Percentiles rank a stretch among this genome's conserved stretches.
Conservation (phyloP, 2,329 filamentous ascomycete species). For the Pleoardoris graminearum region DNA sequence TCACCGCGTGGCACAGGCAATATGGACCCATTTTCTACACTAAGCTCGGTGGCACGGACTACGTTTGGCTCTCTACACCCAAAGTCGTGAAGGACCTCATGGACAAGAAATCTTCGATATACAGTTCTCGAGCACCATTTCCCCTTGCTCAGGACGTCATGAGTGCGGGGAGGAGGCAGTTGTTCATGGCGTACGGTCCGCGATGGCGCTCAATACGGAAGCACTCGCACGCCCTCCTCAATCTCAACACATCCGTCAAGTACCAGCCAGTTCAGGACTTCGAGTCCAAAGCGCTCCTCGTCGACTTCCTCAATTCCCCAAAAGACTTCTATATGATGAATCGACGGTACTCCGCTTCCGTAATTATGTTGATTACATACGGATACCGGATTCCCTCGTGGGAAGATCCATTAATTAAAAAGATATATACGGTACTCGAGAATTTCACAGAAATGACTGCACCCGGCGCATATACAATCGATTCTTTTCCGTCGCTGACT, state of each 20-base stretch:
- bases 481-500: conserved; percentile 35
- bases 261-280: conserved; percentile 52
- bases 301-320: conserved; percentile 46
- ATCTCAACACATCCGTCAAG: conserved; percentile 32
- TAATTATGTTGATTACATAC: conserved; percentile 42
- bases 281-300: conserved; percentile 52
- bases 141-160: conserved; percentile 47
- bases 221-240: conserved; percentile 38
- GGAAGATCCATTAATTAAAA: conserved; percentile 37
- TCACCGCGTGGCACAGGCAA: conserved; percentile 39
- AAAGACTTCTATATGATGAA: conserved; percentile 39
- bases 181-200: conserved; percentile 49
- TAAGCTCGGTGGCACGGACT: conserved; percentile 47
- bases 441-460: conserved; percentile 40
- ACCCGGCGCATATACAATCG: conserved; percentile 33
- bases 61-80: conserved; percentile 50
- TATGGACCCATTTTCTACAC: conserved; percentile 46
- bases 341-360: conserved; percentile 36
- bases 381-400: conserved; percentile 41
- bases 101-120: conserved; percentile 57
- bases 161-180: conserved; percentile 54
- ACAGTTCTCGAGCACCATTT: conserved; percentile 50
- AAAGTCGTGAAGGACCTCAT: conserved; percentile 59
- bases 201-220: conserved; percentile 44
- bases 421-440: conserved; percentile 37